Evolutionary conservation across 1,139 yeast species (phyloP).

Genomic region (Entelexis sorbosivorans): DNA sequence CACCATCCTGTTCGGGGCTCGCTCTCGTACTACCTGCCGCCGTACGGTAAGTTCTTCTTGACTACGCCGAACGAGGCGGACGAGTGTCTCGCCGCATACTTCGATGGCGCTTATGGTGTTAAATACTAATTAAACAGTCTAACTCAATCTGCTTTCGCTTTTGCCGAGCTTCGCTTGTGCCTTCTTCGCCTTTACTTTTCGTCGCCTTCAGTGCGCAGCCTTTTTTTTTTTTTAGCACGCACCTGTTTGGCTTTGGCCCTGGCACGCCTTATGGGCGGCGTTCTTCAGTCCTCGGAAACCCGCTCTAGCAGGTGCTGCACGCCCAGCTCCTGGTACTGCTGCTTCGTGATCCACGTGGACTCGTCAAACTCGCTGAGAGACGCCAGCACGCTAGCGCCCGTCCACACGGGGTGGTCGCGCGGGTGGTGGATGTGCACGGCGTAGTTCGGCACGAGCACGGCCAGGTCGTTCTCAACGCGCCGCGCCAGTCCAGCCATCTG

Average conservation of each 20-base stretch:
- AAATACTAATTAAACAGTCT: not conserved
- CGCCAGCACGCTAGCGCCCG: conserved; percentile 87
- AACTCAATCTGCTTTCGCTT: not conserved
- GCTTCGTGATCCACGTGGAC: conserved; percentile 75
- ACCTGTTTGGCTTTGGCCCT: too few relatives aligned
- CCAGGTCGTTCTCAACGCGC: conserved; percentile 62
- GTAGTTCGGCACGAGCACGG: conserved; percentile 50
- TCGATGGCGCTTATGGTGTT: not conserved
- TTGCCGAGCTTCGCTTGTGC: not conserved
- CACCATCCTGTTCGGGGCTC: not conserved
- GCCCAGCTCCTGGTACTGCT: conserved; percentile 87
- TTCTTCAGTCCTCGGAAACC: conserved; percentile 7
- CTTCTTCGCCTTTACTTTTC: too few relatives aligned
- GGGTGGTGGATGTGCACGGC: conserved; percentile 62
- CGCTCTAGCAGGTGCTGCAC: conserved; percentile 45
- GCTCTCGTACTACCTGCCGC: not conserved
- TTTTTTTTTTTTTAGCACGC: too few relatives aligned
- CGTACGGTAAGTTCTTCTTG: not conserved
- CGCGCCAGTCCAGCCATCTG: conserved; percentile 75
- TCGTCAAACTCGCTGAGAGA: conserved; percentile 93
- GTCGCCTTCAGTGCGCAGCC: too few relatives aligned
- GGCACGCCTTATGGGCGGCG: too few relatives aligned
- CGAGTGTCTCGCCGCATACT: not conserved
- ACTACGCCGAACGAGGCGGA: conserved; percentile 2
- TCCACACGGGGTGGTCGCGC: conserved; percentile 84